A percentile compares a stretch with the other conserved stretches of the same genome.
phyloP scores from a whole-genome alignment of 2,329 filamentous ascomycete species.

The Ceratocystis albifundus region DNA sequence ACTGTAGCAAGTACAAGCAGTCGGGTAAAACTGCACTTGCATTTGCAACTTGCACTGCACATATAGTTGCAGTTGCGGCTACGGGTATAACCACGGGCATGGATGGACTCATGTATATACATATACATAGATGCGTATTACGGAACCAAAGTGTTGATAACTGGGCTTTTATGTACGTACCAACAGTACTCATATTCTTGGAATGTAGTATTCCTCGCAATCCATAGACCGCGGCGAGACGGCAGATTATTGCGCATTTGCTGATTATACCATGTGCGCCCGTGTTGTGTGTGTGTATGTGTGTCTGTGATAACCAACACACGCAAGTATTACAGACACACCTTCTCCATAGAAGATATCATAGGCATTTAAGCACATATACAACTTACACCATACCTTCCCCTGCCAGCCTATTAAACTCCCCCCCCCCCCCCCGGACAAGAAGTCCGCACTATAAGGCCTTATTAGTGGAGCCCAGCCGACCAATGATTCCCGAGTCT shows the following conservation, averaged over 20 bases:
- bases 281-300: not conserved
- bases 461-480: too few relatives aligned
- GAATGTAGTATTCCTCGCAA: not conserved
- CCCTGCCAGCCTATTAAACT: not conserved
- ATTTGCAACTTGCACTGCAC: not conserved
- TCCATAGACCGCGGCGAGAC: too few relatives aligned
- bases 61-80: not conserved
- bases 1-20: not conserved
- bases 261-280: not conserved
- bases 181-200: not conserved
- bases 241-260: not conserved
- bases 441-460: too few relatives aligned
- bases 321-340: too few relatives aligned
- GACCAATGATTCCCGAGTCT: too few relatives aligned
- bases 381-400: not conserved
- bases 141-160: not conserved
- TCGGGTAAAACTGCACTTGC: not conserved
- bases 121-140: not conserved
- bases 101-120: not conserved
- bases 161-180: not conserved
- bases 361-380: not conserved
- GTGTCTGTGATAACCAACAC: not conserved
- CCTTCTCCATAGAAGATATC: too few relatives aligned
- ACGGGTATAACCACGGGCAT: too few relatives aligned
- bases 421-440: not conserved